phyloP scores from a whole-genome alignment of 164 flowering plant species.

The Echeveria elegans region DNA sequence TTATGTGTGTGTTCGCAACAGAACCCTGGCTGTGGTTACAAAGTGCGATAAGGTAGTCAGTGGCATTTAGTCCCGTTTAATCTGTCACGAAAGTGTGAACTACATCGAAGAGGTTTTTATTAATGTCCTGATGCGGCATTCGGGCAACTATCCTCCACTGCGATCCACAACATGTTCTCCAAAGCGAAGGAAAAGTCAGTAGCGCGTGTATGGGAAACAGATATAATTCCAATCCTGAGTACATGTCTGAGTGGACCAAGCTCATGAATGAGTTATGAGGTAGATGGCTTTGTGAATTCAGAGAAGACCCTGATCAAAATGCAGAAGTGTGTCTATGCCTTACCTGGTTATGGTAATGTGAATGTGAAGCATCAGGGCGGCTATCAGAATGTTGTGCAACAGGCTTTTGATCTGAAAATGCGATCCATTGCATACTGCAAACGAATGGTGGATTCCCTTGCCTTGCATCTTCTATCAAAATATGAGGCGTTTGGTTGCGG shows the following conservation, averaged over 20 bases:
- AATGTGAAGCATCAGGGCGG: slow-evolving; percentile 17
- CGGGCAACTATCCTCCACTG: slow-evolving; percentile 21
- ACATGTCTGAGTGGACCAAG: slow-evolving; percentile 16
- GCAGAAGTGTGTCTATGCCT: background rate
- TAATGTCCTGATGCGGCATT: slow-evolving; percentile 17
- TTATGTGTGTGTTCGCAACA: slow-evolving; percentile 35
- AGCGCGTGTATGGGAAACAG: slow-evolving; percentile 16
- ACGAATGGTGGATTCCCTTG: slow-evolving; percentile 23
- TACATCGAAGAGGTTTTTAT: slow-evolving; percentile 19
- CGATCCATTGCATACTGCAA: slow-evolving; percentile 24
- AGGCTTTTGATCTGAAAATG: slow-evolving; percentile 35
- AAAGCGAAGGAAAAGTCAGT: slow-evolving; percentile 15
- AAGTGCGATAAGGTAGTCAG: slow-evolving; percentile 12
- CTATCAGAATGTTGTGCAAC: slow-evolving; percentile 3
- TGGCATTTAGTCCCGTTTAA: slow-evolving; percentile 8
- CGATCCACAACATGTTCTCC: slow-evolving; percentile 13
- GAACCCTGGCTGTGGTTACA: slow-evolving; percentile 24
- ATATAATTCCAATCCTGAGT: slow-evolving; percentile 26
- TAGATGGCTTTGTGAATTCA: slow-evolving; percentile 2
- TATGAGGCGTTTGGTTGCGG: no score
- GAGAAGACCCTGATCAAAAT: background rate
- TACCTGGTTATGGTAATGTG: slow-evolving; percentile 17
- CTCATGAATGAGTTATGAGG: slow-evolving; percentile 18
- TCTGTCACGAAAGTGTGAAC: slow-evolving; percentile 18
- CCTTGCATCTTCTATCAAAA: slow-evolving; percentile 15